phyloP scores from a whole-genome alignment of 306 rosid species.

The Inga laurina region DNA sequence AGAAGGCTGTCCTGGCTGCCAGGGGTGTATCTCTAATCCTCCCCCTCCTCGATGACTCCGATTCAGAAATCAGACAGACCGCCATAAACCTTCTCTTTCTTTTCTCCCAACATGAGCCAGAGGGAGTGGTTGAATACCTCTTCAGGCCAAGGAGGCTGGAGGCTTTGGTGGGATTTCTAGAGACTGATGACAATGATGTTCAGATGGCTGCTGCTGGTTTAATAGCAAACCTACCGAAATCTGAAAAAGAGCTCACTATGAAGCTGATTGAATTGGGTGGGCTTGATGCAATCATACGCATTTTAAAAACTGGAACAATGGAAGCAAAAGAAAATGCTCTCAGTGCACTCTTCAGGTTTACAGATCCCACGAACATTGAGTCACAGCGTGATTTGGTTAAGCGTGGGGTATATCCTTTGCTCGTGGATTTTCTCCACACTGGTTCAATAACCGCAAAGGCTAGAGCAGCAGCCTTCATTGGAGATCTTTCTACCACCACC shows the following conservation, averaged over 20 bases:
- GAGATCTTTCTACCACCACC: constrained; percentile 73
- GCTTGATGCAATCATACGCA: constrained; percentile 66
- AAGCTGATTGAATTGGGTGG: constrained; percentile 70
- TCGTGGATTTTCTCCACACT: constrained; percentile 54
- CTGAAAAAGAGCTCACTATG: constrained; percentile 59
- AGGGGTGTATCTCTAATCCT: constrained; percentile 68
- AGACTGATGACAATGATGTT: constrained; percentile 62
- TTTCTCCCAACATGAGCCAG: constrained; percentile 81
- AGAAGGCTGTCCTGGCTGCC: constrained; percentile 70
- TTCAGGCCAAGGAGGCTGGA: constrained; percentile 86
- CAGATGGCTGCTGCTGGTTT: constrained; percentile 88
- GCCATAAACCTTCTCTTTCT: constrained; percentile 72
- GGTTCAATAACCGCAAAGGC: constrained; percentile 79
- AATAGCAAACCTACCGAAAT: constrained; percentile 78
- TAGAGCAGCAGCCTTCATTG: constrained; percentile 84
- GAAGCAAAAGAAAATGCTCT: constrained; percentile 85
- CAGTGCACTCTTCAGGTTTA: constrained; percentile 87
- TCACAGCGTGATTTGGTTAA: constrained; percentile 67
- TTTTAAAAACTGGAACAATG: constrained; percentile 59
- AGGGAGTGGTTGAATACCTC: constrained; percentile 83
- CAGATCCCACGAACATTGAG: constrained; percentile 69
- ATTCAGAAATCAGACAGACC: constrained; percentile 62
- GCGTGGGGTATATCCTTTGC: constrained; percentile 69
- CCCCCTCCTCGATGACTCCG: constrained; percentile 74
- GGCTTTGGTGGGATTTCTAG: constrained; percentile 79